These are phyloP conservation scores for Halophytophthora polymorphica DNA, from an alignment of 352 stramenopile genomes.

Conservation along the genomic window DNA sequence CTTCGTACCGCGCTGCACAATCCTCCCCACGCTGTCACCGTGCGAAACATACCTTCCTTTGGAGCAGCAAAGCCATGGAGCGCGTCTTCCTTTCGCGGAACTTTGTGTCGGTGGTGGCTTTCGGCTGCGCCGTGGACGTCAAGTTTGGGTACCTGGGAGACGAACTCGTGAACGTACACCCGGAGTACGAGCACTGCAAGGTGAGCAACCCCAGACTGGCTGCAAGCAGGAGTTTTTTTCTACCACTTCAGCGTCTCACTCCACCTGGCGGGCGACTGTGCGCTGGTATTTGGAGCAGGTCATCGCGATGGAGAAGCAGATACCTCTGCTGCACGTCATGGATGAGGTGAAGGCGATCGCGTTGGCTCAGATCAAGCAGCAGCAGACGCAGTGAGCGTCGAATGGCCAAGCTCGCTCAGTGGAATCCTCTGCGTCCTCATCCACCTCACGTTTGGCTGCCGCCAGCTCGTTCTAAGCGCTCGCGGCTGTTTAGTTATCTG, in stretches of 20 bases:
- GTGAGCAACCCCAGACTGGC: too few relatives aligned
- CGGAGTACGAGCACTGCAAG: slow-evolving; percentile 86
- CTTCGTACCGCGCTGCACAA: neutral
- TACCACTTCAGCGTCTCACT: neutral
- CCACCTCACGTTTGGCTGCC: too few relatives aligned
- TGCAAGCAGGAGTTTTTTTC: neutral
- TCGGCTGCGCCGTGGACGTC: slow-evolving; percentile 43
- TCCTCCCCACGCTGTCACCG: slow-evolving; percentile 5
- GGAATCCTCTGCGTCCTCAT: too few relatives aligned
- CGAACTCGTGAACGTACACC: slow-evolving; percentile 65
- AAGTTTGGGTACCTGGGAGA: slow-evolving; percentile 58
- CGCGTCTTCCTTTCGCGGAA: slow-evolving; percentile 49
- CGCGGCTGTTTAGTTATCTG: too few relatives aligned
- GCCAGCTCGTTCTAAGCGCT: too few relatives aligned
- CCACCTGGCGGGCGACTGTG: neutral
- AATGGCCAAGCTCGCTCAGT: neutral
- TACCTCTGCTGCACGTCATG: slow-evolving; percentile 59
- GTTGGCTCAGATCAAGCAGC: slow-evolving; percentile 9
- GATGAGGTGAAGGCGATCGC: slow-evolving; percentile 47
- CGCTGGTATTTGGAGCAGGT: slow-evolving; percentile 16
- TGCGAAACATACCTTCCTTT: slow-evolving; percentile 16
- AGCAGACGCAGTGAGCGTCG: slow-evolving; percentile 1
- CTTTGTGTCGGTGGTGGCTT: slow-evolving; percentile 44
- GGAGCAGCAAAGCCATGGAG: slow-evolving; percentile 52
- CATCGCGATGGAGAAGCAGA: slow-evolving; percentile 35